Evolutionary conservation across 2,329 filamentous ascomycete species (phyloP), one percentile per base, ranked within the genome.

Genomic region (Cercospora citrullina): DNA sequence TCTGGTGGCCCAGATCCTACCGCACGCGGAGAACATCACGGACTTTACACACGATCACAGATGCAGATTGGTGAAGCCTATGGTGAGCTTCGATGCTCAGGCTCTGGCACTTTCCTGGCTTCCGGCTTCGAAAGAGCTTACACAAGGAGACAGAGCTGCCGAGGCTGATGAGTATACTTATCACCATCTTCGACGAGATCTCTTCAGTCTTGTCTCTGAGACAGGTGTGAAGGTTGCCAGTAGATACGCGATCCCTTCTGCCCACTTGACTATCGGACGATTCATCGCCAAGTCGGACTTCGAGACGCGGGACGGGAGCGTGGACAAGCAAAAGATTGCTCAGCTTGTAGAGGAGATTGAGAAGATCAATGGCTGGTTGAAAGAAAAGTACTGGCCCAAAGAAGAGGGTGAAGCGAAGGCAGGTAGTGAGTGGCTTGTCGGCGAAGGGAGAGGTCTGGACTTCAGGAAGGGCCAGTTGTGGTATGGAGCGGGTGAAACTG

Each of bases 81-180:
- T 91, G 77, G 79, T 98, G 57, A 93, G 91, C 26, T 96, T 91
- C 76, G 94, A 98, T 77, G 86, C 91, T 1, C 90, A 93, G 5
- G 94, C 93, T 16, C 84, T 97, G 65, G 94, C 94, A 0, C 81
- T 98, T 36, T 95, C 91, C 28, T 97, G 96, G 79, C 82, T 97
- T 1, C 94, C 94, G 0, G 92, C 92, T 0, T 85, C 88, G 4
- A 89, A 87, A 10, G 90, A 93, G 80, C 72, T 77, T 1, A 71
- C 73, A 2, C 31, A 55, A n/a, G 74, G 16, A 7, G 55, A 59
- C 18, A 59, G 55, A 21, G 3, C 55, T 59, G 55, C 30, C 18
- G 55, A 59, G 31, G n/a, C 55, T 14, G 85, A 87, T 18, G 91
- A 95, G 72, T 97, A 92, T 80, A 94, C 91, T 0, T 97, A 97